Base-by-base conservation (phyloP, 768 basidiomycete genomes). In the Pleurotus platypus region DNA sequence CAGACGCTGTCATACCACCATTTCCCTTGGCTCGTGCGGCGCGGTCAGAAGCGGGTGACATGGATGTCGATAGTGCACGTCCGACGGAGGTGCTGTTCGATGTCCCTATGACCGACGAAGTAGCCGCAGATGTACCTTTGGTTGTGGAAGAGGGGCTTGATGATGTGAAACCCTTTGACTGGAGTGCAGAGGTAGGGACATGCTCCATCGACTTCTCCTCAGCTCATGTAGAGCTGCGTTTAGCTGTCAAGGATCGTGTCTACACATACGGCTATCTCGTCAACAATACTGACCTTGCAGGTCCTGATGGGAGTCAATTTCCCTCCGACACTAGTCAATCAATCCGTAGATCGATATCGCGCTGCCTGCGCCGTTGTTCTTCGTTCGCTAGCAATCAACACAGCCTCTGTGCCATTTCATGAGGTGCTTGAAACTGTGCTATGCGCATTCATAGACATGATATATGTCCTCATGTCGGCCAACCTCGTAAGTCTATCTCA, bases 201-300 rank as follows among this genome's bases (percentile, higher is more conserved):
- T 61, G 37, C 16, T 40, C 8, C 8, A 26, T 24, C 13, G 26
- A 26, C 20, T 18, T 26, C 12, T 39, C 8, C 6, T 11, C 20
- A n/a, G 54, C 49, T 51, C 39, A 40, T 20, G 15, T 27, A 48
- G 46, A 12, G 50, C 62, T 38, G 63, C 15, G 15, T 54, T 9
- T 20, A 90, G 89, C 69, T 89, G 47, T 82, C 80, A 60, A 76
- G 80, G 42, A 74, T 86, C 26, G 67, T 90, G n/a, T 63, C 89
- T 54, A 82, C 79, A 0, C 89, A 90, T 67, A 71, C 72, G 2
- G 66, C 72, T 27, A 70, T 72, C 1, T 65, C 67, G 15, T 72
- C 68, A 5, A 64, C 65, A 3, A 67, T 73, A 18, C 67, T 75
- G 13, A 85, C 85, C 2, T 70, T 89, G 18, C 85, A 87, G 58